Evolutionary conservation across 2,329 filamentous ascomycete genomes (phyloP).

Genomic region (Phoma sp.): DNA sequence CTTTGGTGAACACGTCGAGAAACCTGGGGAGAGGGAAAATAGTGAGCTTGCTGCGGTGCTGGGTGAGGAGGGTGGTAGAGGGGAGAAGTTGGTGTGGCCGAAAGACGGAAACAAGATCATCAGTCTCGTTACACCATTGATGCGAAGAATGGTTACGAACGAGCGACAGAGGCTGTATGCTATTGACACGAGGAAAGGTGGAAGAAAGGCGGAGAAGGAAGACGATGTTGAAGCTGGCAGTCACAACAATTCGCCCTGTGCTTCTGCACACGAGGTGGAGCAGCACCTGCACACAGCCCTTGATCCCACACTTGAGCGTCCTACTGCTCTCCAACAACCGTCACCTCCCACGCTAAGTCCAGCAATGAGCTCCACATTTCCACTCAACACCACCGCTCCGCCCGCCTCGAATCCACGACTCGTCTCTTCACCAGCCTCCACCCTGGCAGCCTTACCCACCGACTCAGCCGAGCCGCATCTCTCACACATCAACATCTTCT

Average conservation of each 20-base stretch:
- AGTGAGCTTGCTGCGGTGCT: constrained; percentile 43
- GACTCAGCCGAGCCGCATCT: constrained; percentile 21
- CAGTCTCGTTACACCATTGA: constrained; percentile 62
- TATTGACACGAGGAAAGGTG: constrained; percentile 61
- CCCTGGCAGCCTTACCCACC: constrained; percentile 1
- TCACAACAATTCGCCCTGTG: constrained; percentile 11
- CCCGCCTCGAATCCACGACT: background rate
- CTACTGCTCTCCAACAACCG: background rate
- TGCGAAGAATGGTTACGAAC: constrained; percentile 66
- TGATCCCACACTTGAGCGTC: constrained; percentile 11
- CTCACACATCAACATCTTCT: constrained; percentile 66
- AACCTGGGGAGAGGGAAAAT: constrained; percentile 42
- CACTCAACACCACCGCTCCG: background rate
- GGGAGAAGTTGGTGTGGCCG: constrained; percentile 59
- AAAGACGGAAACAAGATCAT: constrained; percentile 62
- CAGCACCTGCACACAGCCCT: constrained; percentile 21
- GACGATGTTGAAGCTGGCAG: constrained; percentile 24
- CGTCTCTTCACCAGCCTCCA: constrained; percentile 9
- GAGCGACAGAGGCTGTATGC: constrained; percentile 65
- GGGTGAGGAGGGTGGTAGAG: constrained; percentile 48
- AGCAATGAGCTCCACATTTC: background rate
- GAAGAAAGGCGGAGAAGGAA: constrained; percentile 45
- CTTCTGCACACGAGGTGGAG: constrained; percentile 6
- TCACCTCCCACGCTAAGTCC: constrained; percentile 4
- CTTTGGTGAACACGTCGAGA: constrained; percentile 51